Percentiles rank a stretch among this genome's conserved stretches.
phyloP scores from a whole-genome alignment of 768 basidiomycete species.

The Sporobolomyces pararoseus region DNA sequence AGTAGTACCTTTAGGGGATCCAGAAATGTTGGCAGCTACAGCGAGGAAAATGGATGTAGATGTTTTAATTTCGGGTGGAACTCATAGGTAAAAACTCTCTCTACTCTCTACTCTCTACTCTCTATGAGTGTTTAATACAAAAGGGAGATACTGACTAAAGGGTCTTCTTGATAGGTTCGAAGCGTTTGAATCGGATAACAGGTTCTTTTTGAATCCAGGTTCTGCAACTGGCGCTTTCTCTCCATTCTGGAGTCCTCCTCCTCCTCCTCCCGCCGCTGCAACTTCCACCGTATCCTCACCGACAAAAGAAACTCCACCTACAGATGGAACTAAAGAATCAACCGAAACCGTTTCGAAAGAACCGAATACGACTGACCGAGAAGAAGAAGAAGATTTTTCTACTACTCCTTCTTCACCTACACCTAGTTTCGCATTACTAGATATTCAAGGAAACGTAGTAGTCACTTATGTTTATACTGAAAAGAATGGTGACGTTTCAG shows the following conservation, averaged over 20 bases:
- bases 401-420: too few relatives aligned
- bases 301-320: not conserved
- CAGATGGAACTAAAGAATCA: too few relatives aligned
- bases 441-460: conserved; percentile 92
- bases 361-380: not conserved
- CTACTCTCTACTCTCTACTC: too few relatives aligned
- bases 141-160: too few relatives aligned
- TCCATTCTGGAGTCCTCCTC: conserved; percentile 30
- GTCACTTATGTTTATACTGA: conserved; percentile 58
- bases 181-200: conserved; percentile 81
- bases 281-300: conserved; percentile 5
- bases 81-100: conserved; percentile 64
- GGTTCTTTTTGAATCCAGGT: conserved; percentile 95
- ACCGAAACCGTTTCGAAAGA: not conserved
- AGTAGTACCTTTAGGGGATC: conserved; percentile 82
- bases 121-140: too few relatives aligned
- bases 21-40: conserved; percentile 79
- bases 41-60: conserved; percentile 98
- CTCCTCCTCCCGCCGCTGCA: not conserved
- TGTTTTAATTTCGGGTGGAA: conserved; percentile 86
- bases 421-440: conserved; percentile 95
- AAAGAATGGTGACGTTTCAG: conserved; percentile 23
- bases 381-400: too few relatives aligned
- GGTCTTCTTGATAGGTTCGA: too few relatives aligned
- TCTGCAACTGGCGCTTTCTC: conserved; percentile 81